Conservation (phyloP, 306 rosid species). For the Dryas drummondii region DNA sequence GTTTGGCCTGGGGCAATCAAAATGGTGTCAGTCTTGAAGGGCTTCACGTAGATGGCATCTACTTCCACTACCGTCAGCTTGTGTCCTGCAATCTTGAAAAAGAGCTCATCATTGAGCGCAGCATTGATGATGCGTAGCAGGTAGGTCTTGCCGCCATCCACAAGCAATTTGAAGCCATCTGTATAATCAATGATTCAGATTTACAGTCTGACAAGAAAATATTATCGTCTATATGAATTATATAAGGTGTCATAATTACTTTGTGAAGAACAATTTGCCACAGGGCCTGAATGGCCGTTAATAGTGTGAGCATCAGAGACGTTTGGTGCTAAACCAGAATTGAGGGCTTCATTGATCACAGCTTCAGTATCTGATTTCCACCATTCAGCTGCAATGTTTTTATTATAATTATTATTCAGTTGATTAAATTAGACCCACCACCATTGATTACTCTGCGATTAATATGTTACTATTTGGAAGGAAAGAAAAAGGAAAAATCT, state of each 20-base stretch:
- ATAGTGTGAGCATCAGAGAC: conserved; percentile 92
- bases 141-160: conserved; percentile 62
- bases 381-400: conserved; percentile 68
- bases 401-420: not conserved
- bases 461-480: not conserved
- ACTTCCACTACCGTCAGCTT: conserved; percentile 73
- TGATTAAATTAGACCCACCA: not conserved
- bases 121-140: conserved; percentile 78
- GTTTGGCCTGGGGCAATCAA: conserved; percentile 89
- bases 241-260: conserved; percentile 11
- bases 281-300: conserved; percentile 77
- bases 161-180: conserved; percentile 61
- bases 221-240: too few relatives aligned
- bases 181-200: not conserved
- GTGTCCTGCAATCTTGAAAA: conserved; percentile 92
- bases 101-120: conserved; percentile 96
- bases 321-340: conserved; percentile 80
- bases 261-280: conserved; percentile 57
- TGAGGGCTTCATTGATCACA: conserved; percentile 73
- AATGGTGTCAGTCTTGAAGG: conserved; percentile 65
- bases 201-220: too few relatives aligned
- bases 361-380: conserved; percentile 96
- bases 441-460: not conserved
- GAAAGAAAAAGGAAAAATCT: not conserved
- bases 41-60: conserved; percentile 78